These are phyloP conservation scores for Alternaria viburni DNA, from an alignment of 2,329 filamentous ascomycete genomes.

Conservation along the genomic window DNA sequence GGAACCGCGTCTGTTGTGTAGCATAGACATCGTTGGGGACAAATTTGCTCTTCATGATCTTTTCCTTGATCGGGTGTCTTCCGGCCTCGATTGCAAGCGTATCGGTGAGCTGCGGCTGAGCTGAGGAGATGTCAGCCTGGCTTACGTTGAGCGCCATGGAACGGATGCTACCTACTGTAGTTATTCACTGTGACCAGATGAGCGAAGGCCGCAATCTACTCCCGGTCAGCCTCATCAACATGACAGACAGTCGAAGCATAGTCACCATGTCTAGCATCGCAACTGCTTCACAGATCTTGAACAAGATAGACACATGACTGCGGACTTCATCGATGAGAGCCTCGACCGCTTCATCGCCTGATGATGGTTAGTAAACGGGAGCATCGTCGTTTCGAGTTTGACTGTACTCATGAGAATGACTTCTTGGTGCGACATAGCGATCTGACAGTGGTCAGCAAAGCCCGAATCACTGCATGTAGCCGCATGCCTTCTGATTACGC, in stretches of 20 bases:
- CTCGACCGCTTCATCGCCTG: slow-evolving; percentile 72
- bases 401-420: slow-evolving; percentile 74
- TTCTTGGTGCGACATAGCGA: slow-evolving; percentile 82
- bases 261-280: slow-evolving; percentile 83
- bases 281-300: slow-evolving; percentile 84
- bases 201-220: slow-evolving; percentile 42
- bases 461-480: neutral
- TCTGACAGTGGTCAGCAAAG: slow-evolving; percentile 53
- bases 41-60: slow-evolving; percentile 70
- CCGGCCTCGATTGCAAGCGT: slow-evolving; percentile 75
- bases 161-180: slow-evolving; percentile 52
- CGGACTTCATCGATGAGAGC: slow-evolving; percentile 75
- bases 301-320: slow-evolving; percentile 72
- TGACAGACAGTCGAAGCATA: neutral
- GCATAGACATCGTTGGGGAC: slow-evolving; percentile 92
- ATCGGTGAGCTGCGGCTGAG: slow-evolving; percentile 71
- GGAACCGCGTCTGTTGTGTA: slow-evolving; percentile 79
- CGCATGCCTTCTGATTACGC: slow-evolving; percentile 61
- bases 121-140: slow-evolving; percentile 32
- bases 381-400: neutral
- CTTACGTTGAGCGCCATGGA: neutral
- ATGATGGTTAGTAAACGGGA: neutral
- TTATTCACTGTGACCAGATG: slow-evolving; percentile 72
- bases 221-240: slow-evolving; percentile 5
- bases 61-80: slow-evolving; percentile 80